Evolutionary conservation across 495 filamentous ascomycete genomes (phyloP), one percentile per base, ranked within the genome.

Genomic region (Annulohypoxylon bovei): DNA sequence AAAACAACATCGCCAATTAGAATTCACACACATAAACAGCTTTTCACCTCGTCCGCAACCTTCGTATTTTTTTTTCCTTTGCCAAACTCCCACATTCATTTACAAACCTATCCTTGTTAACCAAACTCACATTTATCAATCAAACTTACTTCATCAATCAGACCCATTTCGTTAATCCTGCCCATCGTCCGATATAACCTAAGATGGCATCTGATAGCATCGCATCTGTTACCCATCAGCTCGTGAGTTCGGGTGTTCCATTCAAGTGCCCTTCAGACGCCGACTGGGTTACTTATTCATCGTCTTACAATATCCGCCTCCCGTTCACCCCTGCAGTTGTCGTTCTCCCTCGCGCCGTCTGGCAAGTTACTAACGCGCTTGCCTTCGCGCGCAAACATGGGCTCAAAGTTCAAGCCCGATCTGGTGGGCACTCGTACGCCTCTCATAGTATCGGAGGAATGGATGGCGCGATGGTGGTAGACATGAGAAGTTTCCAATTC

Each of bases 401-500:
- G 11, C 65, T 88, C 61, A 87, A 88, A 54, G 88, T 92, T 20
- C 88, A 90, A 54, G 80, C 89, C 30, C 85, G 84, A 68, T 85
- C 84, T 25, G 91, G 91, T 28, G 91, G 91, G 1, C 91, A 93
- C 69, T 89, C 86, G n/a, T 92, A 91, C 75, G 88, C 82, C 1
- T 88, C 87, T 4, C 86, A 86, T 70, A 79, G 81, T 20, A 75
- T 75, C 50, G 84, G 85, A 39, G 83, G 85, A 0, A 58, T 76
- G 27, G 70, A 86, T 74, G 86, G 86, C 9, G 76, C 77, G 32
- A 73, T 88, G 62, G 80, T 88, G 37, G 77, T 90, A 32, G 80
- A 86, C 57, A 77, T 89, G 54, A 75, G 84, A 60, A 74, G 78
- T 1, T 78, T 87, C 62, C 69, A 82, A 53, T 28, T 23, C 50